Conservation (phyloP, 495 filamentous ascomycete genomes). For the Aeminium ludgeri region DNA sequence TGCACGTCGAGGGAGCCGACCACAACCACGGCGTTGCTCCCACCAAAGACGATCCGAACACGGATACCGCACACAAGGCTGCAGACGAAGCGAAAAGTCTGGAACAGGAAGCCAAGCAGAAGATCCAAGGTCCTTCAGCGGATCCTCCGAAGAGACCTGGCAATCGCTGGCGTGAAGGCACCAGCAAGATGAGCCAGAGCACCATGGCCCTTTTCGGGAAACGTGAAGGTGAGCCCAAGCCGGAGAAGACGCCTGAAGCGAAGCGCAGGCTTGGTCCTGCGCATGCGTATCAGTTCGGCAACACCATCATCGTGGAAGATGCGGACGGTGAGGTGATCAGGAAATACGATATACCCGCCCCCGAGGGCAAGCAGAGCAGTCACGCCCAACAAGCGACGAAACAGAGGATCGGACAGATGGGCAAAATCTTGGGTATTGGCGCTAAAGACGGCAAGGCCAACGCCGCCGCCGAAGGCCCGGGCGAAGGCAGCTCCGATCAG, state of each 20-base stretch:
- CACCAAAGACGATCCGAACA: slow-evolving; percentile 11
- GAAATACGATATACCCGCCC: slow-evolving; percentile 71
- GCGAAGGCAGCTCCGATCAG: slow-evolving; percentile 19
- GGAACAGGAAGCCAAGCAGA: neutral
- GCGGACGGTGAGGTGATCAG: slow-evolving; percentile 95
- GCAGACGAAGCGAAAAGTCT: slow-evolving; percentile 7
- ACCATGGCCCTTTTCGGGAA: slow-evolving; percentile 28
- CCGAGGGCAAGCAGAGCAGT: slow-evolving; percentile 14
- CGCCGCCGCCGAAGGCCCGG: slow-evolving; percentile 9
- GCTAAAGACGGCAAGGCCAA: slow-evolving; percentile 9
- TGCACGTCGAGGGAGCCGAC: slow-evolving; percentile 33
- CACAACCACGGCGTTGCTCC: slow-evolving; percentile 21
- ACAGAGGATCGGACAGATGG: slow-evolving; percentile 39
- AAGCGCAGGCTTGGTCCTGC: slow-evolving; percentile 39
- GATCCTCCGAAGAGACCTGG: slow-evolving; percentile 4
- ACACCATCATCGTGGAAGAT: slow-evolving; percentile 95
- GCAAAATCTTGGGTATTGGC: slow-evolving; percentile 40
- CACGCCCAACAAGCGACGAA: slow-evolving; percentile 24
- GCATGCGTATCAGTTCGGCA: slow-evolving; percentile 86
- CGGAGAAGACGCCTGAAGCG: slow-evolving; percentile 6
- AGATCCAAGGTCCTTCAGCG: neutral
- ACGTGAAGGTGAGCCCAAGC: slow-evolving; percentile 13
- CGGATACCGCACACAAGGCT: neutral
- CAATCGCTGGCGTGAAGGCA: slow-evolving; percentile 17
- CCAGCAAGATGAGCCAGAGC: slow-evolving; percentile 26